Conservation (phyloP, 345 rosid species). For the Gynandropsis gynandra region DNA sequence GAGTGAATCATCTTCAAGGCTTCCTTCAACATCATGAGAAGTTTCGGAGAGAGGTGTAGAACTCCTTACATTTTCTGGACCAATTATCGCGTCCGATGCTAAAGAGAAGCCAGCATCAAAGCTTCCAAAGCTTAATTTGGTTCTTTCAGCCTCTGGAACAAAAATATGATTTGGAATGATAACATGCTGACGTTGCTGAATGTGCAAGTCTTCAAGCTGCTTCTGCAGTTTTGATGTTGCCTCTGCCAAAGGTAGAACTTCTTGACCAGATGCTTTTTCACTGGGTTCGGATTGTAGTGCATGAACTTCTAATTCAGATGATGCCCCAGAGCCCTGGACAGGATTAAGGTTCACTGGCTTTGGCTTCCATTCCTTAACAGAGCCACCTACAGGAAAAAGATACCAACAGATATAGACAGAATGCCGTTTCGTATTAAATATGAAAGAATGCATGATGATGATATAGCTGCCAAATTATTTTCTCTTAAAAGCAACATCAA, state of each 20-base stretch:
- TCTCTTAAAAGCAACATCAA: neutral
- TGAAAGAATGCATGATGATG: conserved; percentile 14
- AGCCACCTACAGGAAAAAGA: conserved; percentile 41
- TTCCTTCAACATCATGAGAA: conserved; percentile 51
- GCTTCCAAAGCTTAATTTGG: conserved; percentile 90
- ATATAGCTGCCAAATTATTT: conserved; percentile 1
- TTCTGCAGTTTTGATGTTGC: conserved; percentile 54
- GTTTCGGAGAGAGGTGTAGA: conserved; percentile 56
- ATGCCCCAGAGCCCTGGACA: conserved; percentile 43
- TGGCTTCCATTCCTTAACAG: conserved; percentile 86
- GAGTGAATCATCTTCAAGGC: conserved; percentile 41
- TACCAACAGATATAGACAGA: conserved; percentile 15
- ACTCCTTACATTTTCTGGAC: conserved; percentile 56
- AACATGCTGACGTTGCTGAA: conserved; percentile 81
- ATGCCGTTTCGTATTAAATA: conserved; percentile 5
- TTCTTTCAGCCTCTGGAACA: conserved; percentile 89
- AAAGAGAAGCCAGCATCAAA: conserved; percentile 74
- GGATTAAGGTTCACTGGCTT: conserved; percentile 50
- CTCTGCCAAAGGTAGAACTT: conserved; percentile 46
- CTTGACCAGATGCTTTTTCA: conserved; percentile 32
- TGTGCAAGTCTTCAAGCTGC: conserved; percentile 62
- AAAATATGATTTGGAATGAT: conserved; percentile 85
- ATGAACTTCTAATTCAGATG: conserved; percentile 42
- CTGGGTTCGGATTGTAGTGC: conserved; percentile 37
- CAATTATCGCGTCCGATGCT: conserved; percentile 28